Evolutionary conservation across 2,329 filamentous ascomycete genomes (phyloP).

Genomic region (Hymenoscyphus infarciens): DNA sequence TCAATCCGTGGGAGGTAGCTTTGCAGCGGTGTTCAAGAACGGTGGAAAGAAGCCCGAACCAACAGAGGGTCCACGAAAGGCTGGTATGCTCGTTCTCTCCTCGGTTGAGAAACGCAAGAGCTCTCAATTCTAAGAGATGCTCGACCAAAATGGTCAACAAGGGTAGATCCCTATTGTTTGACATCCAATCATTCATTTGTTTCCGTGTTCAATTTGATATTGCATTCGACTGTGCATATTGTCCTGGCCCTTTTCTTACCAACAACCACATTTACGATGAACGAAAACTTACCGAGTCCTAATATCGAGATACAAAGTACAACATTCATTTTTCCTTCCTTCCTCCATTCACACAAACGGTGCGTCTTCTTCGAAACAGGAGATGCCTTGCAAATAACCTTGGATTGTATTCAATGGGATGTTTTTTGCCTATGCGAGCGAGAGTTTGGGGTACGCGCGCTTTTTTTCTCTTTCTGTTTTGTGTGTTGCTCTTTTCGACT

Average conservation of each 20-base stretch:
- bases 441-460: slow-evolving; percentile 26
- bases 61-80: slow-evolving; percentile 62
- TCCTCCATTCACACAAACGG: slow-evolving; percentile 16
- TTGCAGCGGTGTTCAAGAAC: slow-evolving; percentile 64
- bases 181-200: slow-evolving; percentile 33
- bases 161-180: slow-evolving; percentile 35
- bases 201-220: slow-evolving; percentile 37
- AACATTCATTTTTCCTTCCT: slow-evolving; percentile 15
- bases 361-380: slow-evolving; percentile 11
- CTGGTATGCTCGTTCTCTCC: slow-evolving; percentile 81
- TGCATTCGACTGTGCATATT: slow-evolving; percentile 39
- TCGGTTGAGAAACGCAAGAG: slow-evolving; percentile 89
- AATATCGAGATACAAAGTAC: slow-evolving; percentile 27
- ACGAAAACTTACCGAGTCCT: slow-evolving; percentile 30
- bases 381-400: slow-evolving; percentile 15
- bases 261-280: slow-evolving; percentile 30
- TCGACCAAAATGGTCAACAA: slow-evolving; percentile 24
- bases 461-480: slow-evolving; percentile 4
- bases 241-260: slow-evolving; percentile 21
- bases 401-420: slow-evolving; percentile 28
- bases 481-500: slow-evolving; percentile 3
- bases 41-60: slow-evolving; percentile 54
- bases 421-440: slow-evolving; percentile 16
- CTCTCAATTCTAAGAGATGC: slow-evolving; percentile 50
- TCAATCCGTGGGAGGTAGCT: slow-evolving; percentile 56